phyloP scores from a whole-genome alignment of 805 yeast genomes.

The Metschnikowia reukaufii region DNA sequence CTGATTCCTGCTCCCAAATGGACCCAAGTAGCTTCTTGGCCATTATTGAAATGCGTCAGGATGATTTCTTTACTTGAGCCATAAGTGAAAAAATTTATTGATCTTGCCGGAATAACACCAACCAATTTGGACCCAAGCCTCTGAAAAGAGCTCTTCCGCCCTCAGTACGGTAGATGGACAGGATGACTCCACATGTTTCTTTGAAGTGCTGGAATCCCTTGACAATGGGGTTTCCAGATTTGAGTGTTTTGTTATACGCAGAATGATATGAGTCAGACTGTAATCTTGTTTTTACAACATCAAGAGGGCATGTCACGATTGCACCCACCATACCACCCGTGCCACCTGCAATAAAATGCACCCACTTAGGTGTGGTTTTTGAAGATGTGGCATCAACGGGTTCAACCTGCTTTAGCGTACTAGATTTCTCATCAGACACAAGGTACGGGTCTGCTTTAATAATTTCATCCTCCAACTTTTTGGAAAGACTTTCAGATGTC shows the following conservation, averaged over 20 bases:
- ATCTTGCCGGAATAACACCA: slow-evolving; percentile 97
- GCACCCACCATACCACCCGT: slow-evolving; percentile 99
- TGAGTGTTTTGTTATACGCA: slow-evolving; percentile 50
- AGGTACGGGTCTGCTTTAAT: slow-evolving; percentile 58
- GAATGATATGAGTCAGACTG: slow-evolving; percentile 82
- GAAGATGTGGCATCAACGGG: slow-evolving; percentile 19
- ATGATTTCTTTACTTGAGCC: slow-evolving; percentile 86
- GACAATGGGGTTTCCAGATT: slow-evolving; percentile 35
- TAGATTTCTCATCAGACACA: slow-evolving; percentile 71
- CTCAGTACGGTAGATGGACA: slow-evolving; percentile 67
- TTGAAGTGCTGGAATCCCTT: slow-evolving; percentile 68
- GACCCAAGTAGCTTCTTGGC: slow-evolving; percentile 78
- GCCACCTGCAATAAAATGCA: slow-evolving; percentile 88
- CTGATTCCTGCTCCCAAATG: slow-evolving; percentile 83
- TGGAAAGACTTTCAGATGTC: slow-evolving; percentile 14
- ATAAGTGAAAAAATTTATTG: slow-evolving; percentile 93
- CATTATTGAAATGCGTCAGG: slow-evolving; percentile 64
- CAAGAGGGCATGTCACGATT: slow-evolving; percentile 88
- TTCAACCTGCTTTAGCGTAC: slow-evolving; percentile 47
- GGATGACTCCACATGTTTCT: slow-evolving; percentile 76
- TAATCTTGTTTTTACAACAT: slow-evolving; percentile 91
- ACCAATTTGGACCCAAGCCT: slow-evolving; percentile 96
- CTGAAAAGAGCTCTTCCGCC: slow-evolving; percentile 86
- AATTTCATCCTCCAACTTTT: slow-evolving; percentile 51
- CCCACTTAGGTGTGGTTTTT: slow-evolving; percentile 45